phyloP scores from a whole-genome alignment of 1,284 basidiomycete genomes.

The Rhodotorula sp. region DNA sequence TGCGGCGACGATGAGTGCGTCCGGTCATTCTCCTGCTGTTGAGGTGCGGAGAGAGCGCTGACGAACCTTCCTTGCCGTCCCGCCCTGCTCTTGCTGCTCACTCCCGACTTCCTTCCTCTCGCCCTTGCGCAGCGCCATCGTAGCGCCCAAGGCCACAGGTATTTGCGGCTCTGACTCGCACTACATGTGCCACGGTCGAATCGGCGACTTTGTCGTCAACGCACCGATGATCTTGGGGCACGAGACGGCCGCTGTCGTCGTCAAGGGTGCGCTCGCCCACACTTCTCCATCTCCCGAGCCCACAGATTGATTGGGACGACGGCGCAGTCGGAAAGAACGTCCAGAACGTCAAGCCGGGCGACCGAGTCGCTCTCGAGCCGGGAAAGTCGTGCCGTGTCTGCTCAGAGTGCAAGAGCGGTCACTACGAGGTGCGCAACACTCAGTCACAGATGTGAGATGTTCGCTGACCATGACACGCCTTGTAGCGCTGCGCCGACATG shows the following conservation, averaged over 20 bases:
- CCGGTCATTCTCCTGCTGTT: too few species aligned
- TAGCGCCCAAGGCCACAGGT: conserved; percentile 88
- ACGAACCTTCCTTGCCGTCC: neutral
- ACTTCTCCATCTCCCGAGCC: neutral
- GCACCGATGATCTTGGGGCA: conserved; percentile 54
- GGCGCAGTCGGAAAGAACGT: conserved; percentile 66
- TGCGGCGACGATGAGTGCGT: conserved; percentile 34
- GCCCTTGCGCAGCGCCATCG: conserved; percentile 60
- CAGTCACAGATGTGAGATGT: neutral
- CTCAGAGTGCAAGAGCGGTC: conserved; percentile 55
- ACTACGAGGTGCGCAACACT: conserved; percentile 52
- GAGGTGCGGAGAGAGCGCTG: neutral
- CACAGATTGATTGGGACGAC: conserved; percentile 39
- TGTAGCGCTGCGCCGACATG: conserved; percentile 66
- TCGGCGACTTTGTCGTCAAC: conserved; percentile 53
- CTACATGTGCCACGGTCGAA: conserved; percentile 70
- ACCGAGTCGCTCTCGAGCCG: conserved; percentile 69
- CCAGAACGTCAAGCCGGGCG: conserved; percentile 71
- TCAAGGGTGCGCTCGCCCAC: conserved; percentile 32
- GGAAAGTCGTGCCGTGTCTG: conserved; percentile 57
- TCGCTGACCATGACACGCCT: neutral
- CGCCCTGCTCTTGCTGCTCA: neutral
- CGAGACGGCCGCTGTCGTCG: conserved; percentile 60
- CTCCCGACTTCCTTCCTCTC: too few species aligned
- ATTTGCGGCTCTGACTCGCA: conserved; percentile 89